phyloP scores from a whole-genome alignment of 305 asterid genomes.

The Fraxinus baroniana region DNA sequence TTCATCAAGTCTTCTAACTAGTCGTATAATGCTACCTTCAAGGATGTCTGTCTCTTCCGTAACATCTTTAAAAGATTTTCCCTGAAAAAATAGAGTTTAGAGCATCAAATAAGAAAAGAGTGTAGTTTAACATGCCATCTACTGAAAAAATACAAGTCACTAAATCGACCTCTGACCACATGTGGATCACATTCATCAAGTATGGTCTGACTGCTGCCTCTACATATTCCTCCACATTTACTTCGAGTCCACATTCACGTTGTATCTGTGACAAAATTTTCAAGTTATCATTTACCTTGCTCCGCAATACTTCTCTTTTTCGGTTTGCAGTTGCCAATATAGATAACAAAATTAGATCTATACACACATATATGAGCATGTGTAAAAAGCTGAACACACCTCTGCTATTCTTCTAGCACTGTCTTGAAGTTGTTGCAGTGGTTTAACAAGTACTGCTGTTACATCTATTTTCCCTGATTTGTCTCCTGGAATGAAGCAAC shows the following conservation, averaged over 20 bases:
- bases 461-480: conserved; percentile 70
- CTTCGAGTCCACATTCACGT: conserved; percentile 92
- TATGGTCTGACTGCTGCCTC: conserved; percentile 87
- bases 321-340: neutral
- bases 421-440: conserved; percentile 93
- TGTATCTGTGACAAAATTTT: conserved; percentile 57
- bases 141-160: neutral
- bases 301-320: neutral
- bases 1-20: conserved; percentile 89
- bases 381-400: conserved; percentile 38
- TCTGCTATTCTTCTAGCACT: conserved; percentile 94
- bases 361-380: neutral
- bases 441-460: conserved; percentile 86
- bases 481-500: conserved; percentile 95
- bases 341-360: conserved; percentile 2
- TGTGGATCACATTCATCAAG: conserved; percentile 94
- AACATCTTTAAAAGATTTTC: conserved; percentile 78
- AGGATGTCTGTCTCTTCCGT: conserved; percentile 88
- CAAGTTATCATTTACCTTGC: conserved; percentile 14
- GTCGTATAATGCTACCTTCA: conserved; percentile 89
- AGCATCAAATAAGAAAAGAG: neutral
- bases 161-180: conserved; percentile 89
- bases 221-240: conserved; percentile 94
- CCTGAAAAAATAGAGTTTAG: conserved; percentile 41
- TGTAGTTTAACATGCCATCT: conserved; percentile 14